These are phyloP conservation scores for Paraleonurus japonicus DNA, from an alignment of 257 asterid species.

Conservation along the genomic window DNA sequence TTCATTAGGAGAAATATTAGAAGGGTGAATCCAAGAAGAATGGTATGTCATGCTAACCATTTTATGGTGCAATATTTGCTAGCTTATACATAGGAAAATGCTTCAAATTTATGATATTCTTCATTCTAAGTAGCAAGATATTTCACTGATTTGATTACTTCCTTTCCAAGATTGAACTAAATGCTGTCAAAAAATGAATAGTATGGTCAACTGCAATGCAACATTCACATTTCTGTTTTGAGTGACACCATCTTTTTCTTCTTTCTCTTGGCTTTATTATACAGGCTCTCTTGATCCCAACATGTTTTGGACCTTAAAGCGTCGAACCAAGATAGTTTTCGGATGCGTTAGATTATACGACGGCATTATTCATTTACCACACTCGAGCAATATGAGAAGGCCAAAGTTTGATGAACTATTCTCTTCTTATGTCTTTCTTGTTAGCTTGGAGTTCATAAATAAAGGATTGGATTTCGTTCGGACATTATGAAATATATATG, in stretches of 20 bases:
- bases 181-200: neutral
- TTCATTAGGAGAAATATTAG: constrained; percentile 11
- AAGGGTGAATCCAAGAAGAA: constrained; percentile 15
- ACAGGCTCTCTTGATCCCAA: constrained; percentile 20
- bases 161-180: neutral
- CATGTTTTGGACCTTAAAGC: constrained; percentile 10
- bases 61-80: neutral
- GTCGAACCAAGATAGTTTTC: neutral
- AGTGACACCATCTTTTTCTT: neutral
- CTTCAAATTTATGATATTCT: neutral
- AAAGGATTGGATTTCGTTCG: constrained; percentile 10
- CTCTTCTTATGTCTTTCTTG: neutral
- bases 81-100: neutral
- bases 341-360: neutral
- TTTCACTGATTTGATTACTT: neutral
- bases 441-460: constrained; percentile 5
- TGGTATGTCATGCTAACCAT: constrained; percentile 6
- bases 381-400: constrained; percentile 18
- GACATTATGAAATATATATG: constrained; percentile 21
- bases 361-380: constrained; percentile 7
- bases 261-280: constrained; percentile 2
- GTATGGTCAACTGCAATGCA: neutral
- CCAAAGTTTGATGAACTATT: constrained; percentile 10
- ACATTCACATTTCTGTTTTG: neutral
- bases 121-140: neutral